These are phyloP conservation scores for Saccharum officinarum DNA, from an alignment of 176 grass and related monocot genomes.

Conservation along the genomic window DNA sequence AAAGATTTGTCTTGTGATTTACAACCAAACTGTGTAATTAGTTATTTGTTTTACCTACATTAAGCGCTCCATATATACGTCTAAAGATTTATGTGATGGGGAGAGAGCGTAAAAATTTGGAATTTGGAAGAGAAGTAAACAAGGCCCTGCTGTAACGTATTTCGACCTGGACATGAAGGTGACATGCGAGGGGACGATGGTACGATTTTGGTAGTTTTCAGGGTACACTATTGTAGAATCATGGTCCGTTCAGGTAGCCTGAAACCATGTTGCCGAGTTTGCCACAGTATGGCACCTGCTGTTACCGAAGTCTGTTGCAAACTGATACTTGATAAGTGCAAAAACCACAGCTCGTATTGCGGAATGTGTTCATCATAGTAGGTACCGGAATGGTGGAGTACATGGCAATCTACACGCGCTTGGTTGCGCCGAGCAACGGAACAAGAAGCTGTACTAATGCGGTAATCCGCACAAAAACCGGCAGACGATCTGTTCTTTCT, in stretches of 20 bases:
- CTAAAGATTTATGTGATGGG: no score
- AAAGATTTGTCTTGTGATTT: no score
- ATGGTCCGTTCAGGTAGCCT: not conserved
- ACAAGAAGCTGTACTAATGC: not conserved
- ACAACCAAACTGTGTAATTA: no score
- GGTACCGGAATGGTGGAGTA: not conserved
- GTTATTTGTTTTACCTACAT: no score
- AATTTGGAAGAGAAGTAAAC: no score
- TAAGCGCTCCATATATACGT: no score
- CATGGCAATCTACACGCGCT: not conserved
- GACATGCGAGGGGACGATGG: not conserved
- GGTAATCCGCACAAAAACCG: not conserved
- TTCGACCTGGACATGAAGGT: slow-evolving; percentile 5
- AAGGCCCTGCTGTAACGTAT: not conserved
- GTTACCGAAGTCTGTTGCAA: not conserved
- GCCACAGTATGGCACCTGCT: not conserved
- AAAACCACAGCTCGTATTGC: not conserved
- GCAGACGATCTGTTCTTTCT: not conserved
- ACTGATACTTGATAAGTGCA: not conserved
- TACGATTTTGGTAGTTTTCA: not conserved
- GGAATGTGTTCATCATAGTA: not conserved
- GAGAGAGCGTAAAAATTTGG: no score
- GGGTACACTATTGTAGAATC: not conserved
- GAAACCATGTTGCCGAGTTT: not conserved
- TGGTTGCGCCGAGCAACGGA: not conserved